Percentiles rank a stretch among this genome's conserved stretches.
phyloP scores from a whole-genome alignment of 345 rosid genomes.

The Alliaria petiolata region DNA sequence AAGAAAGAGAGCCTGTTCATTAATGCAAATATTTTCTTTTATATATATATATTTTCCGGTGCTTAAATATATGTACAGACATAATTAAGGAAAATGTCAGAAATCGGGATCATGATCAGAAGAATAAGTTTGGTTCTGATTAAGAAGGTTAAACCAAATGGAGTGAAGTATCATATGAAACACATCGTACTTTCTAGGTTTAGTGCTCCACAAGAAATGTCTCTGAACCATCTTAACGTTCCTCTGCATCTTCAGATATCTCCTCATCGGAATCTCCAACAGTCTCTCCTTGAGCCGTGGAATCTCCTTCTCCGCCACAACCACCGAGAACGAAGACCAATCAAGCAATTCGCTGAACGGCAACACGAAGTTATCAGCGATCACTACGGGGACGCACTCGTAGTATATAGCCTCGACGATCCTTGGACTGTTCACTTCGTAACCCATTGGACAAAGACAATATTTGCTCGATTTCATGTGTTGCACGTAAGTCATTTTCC shows the following conservation, averaged over 20 bases:
- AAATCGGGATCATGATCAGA: neutral
- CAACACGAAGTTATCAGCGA: slow-evolving; percentile 84
- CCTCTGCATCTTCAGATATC: slow-evolving; percentile 55
- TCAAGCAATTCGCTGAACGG: slow-evolving; percentile 73
- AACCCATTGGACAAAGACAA: slow-evolving; percentile 89
- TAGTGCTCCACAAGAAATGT: slow-evolving; percentile 81
- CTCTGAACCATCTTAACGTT: slow-evolving; percentile 83
- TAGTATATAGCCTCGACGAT: slow-evolving; percentile 87
- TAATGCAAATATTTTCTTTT: neutral
- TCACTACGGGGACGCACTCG: slow-evolving; percentile 83
- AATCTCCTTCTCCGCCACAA: slow-evolving; percentile 74
- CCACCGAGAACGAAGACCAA: slow-evolving; percentile 80
- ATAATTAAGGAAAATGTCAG: neutral
- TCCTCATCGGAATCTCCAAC: slow-evolving; percentile 55
- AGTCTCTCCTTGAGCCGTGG: slow-evolving; percentile 81
- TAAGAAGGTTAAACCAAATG: slow-evolving; percentile 71
- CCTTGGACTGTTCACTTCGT: slow-evolving; percentile 91
- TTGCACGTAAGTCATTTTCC: slow-evolving; percentile 66
- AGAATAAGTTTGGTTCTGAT: slow-evolving; percentile 40
- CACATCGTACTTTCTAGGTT: slow-evolving; percentile 70
- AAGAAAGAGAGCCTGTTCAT: neutral
- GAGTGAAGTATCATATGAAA: slow-evolving; percentile 95
- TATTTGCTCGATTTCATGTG: slow-evolving; percentile 90
- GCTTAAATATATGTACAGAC: slow-evolving; percentile 4
- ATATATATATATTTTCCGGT: no score